Evolutionary conservation across 1,284 basidiomycete species (phyloP).

Genomic region (Thelephora terrestris): DNA sequence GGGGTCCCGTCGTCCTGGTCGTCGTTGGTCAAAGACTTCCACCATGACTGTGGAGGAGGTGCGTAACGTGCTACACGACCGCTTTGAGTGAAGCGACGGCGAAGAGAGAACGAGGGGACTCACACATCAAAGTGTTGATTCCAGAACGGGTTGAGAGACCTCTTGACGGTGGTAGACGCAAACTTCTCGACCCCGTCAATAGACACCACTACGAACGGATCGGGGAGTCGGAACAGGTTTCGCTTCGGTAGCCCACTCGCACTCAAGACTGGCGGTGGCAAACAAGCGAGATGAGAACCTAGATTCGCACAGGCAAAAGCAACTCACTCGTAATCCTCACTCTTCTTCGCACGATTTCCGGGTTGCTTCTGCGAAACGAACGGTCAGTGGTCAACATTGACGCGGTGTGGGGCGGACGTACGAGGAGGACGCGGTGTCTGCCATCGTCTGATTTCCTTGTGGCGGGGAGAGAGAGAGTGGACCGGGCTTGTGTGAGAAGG

Average conservation of each 20-base stretch:
- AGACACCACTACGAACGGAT: background rate
- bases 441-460: too few relatives aligned
- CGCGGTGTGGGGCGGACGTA: too few relatives aligned
- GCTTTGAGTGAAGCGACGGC: background rate
- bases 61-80: background rate
- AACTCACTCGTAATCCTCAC: too few relatives aligned
- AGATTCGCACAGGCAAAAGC: too few relatives aligned
- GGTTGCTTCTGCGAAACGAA: too few relatives aligned
- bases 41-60: background rate
- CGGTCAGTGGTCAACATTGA: too few relatives aligned
- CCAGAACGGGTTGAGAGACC: background rate
- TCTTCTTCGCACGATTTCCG: too few relatives aligned
- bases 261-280: background rate
- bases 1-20: background rate
- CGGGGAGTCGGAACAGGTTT: background rate
- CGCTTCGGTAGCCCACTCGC: background rate
- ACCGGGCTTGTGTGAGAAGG: too few relatives aligned
- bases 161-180: background rate
- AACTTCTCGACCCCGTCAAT: background rate
- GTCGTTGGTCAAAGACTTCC: background rate
- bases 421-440: too few relatives aligned
- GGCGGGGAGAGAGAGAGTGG: too few relatives aligned
- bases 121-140: slow-evolving; percentile 1
- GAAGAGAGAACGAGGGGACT: background rate
- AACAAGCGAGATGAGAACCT: too few relatives aligned